Evolutionary conservation across 2,329 filamentous ascomycete genomes (phyloP).

Genomic region (Ceratocystis cubensis): DNA sequence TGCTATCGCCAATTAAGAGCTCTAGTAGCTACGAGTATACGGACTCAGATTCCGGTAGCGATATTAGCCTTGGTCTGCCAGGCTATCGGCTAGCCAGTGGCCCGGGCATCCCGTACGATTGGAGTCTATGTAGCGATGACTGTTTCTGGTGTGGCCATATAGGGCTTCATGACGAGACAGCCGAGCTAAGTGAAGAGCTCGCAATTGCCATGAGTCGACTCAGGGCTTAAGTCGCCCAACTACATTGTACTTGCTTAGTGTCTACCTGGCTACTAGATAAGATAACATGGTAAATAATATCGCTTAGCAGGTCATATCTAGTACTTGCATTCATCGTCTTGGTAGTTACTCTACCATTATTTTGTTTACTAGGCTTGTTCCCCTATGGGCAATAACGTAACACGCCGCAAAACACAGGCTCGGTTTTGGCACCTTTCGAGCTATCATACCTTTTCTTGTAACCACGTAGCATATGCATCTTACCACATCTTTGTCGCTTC

Average conservation of each 20-base stretch:
- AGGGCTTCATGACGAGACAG: not conserved
- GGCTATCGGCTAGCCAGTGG: not conserved
- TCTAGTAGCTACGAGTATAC: not conserved
- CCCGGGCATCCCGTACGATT: not conserved
- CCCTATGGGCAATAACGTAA: not conserved
- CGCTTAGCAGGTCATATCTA: too few relatives aligned
- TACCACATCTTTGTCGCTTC: not conserved
- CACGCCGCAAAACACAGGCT: too few relatives aligned
- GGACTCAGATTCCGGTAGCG: too few relatives aligned
- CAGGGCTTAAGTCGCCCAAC: not conserved
- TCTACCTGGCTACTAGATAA: not conserved
- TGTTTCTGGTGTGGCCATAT: constrained; percentile 6
- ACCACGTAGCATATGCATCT: not conserved
- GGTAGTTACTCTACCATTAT: not conserved
- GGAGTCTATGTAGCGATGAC: constrained; percentile 2
- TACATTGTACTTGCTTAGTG: not conserved
- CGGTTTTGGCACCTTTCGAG: too few relatives aligned
- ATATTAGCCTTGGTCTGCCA: too few relatives aligned
- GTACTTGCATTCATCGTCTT: not conserved
- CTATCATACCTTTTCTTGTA: not conserved
- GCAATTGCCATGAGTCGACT: not conserved
- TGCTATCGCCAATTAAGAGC: not conserved
- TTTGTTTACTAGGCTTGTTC: not conserved
- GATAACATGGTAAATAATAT: not conserved
- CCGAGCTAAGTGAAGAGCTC: not conserved